Evolutionary conservation across 495 filamentous ascomycete species (phyloP), one percentile per base, ranked within the genome.

Genomic region (Hypomontagnella submonticulosa): DNA sequence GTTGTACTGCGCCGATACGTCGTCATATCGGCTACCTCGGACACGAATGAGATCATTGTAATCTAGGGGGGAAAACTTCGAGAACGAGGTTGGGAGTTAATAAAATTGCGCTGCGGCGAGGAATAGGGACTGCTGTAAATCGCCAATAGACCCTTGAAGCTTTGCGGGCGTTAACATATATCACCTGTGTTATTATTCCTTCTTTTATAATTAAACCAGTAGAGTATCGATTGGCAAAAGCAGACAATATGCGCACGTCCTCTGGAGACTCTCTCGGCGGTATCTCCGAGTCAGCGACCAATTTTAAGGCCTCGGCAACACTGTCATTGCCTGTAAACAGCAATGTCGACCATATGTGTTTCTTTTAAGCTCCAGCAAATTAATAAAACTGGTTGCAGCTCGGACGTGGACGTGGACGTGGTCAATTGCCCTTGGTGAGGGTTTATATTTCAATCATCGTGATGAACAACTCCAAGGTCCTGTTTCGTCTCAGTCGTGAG

Each of bases 261-360:
- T 40, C 49, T 19, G 9, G 27, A 50, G 30, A 38, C 20, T 38
- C 10, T 18, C 32, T 50, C 9, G 10, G 20, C 50, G 43, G 63
- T 60, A 66, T 59, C 54, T 59, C 62, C 62, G 55, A 58, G 4
- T 11, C 41, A 66, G 48, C 33, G 63, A 40, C 44, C 63, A 42
- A 33, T 47, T 15, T 8, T 19, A 49, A 43, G 54, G 15, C 33
- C 48, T 59, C 54, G 61, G 54, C 20, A 59, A 42, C 52, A 55
- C 19, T 47, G 33, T 65, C 48, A 55, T 59, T 65, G 48, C 43
- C 62, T 47, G 4, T 60, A 66, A 56, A 56, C 42, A 44, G 56
- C 36, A 60, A 59, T 56, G 43, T 4, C 40, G 23, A 60, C 42
- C 12, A 43, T 43, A 15, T 15, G 41, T 53, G 49, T 23, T 11